Base-by-base conservation (phyloP, 345 rosid species). In the Pugionium cornutum region DNA sequence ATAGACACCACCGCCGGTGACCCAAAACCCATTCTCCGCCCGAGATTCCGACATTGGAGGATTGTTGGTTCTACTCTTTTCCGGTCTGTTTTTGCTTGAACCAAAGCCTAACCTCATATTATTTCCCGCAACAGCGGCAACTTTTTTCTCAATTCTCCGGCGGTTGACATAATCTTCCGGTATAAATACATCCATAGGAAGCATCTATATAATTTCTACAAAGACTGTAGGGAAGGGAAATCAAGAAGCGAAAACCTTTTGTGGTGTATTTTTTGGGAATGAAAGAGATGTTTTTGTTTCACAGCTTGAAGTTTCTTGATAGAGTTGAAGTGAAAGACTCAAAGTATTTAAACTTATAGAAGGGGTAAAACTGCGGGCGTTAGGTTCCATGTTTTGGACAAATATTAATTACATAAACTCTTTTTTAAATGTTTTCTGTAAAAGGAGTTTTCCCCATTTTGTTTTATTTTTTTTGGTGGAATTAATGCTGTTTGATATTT, bases 131-230 rank as follows among this genome's bases (percentile, higher is more conserved):
- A 33, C 1, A 40, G 71, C 69, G 11, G 84, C 82, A 3, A 77
- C 77, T 72, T 36, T 72, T 58, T 76, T 84, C 74, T 85, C 96
- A 18, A 46, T 72, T 74, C 91, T 75, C 60, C 89, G 77, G 66
- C 69, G 69, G 25, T 51, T 52, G 48, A 81, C 77, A 67, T 86
- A 89, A 76, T 89, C 96, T 58, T 86, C 88, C 7, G 87, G 82
- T 72, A 89, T 83, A 68, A 63, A 86, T 10, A 87, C 85, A 64
- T 86, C 88, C 86, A 86, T 79, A 36, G 2, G 3, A 18, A 9
- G 25, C 18, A 51, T 30, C 40, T 42, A 8, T 40, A 25, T 43
- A 18, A 18, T 18, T 9, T 3, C 0, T 0, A 6, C 4, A 18
- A 27, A 28, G 27, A 11, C 9, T 0, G 39, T 55, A 2, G 5